A percentile compares a stretch with the other conserved stretches of the same genome.
Conservation (phyloP, 164 flowering plant species). For the Magnolia kwangsiensis region DNA sequence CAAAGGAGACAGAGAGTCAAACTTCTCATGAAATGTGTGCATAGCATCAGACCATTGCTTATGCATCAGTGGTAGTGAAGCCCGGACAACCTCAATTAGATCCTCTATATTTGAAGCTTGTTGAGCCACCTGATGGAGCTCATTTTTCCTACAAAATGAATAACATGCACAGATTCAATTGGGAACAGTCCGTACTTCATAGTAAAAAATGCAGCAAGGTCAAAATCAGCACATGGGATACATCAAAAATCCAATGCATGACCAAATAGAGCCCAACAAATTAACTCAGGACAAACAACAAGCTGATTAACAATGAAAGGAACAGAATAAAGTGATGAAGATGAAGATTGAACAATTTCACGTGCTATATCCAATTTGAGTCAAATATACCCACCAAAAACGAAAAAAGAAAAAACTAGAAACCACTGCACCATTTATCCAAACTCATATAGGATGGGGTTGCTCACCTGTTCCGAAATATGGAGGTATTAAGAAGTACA, state of each 20-base stretch:
- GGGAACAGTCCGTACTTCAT: background rate
- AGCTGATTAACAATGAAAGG: background rate
- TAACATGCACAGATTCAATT: background rate
- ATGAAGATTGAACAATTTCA: too few relatives aligned
- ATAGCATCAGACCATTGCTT: conserved; percentile 95
- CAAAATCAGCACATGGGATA: background rate
- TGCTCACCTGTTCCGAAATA: conserved; percentile 74
- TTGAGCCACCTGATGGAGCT: conserved; percentile 91
- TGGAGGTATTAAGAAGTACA: conserved; percentile 73
- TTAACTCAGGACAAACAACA: background rate
- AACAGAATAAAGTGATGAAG: background rate
- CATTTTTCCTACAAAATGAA: conserved; percentile 66
- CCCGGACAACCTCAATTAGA: conserved; percentile 69
- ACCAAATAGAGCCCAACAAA: background rate
- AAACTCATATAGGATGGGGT: background rate
- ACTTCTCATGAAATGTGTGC: conserved; percentile 80
- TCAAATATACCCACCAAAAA: background rate
- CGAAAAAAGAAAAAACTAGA: background rate
- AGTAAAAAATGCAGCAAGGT: background rate
- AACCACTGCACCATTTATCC: background rate
- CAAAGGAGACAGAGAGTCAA: conserved; percentile 56
- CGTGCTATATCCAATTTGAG: background rate
- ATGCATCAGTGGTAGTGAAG: conserved; percentile 75
- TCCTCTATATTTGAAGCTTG: conserved; percentile 94
- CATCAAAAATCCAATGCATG: background rate